Conservation (phyloP, 306 rosid genomes). For the Trifolium subterraneum region DNA sequence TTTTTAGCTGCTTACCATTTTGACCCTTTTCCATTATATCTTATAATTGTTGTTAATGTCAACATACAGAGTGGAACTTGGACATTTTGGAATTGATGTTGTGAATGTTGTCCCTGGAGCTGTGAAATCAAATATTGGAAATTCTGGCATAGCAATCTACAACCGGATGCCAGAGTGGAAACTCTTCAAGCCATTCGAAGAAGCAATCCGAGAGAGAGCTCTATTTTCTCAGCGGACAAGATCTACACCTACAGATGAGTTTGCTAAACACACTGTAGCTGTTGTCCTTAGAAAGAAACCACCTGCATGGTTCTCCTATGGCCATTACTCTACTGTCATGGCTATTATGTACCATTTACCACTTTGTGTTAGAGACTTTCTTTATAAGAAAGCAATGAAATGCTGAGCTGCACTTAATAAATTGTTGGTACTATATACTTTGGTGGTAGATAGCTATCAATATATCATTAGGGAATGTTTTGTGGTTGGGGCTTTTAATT, state of each 20-base stretch:
- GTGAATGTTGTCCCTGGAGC: constrained; percentile 86
- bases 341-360: constrained; percentile 79
- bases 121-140: constrained; percentile 75
- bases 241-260: constrained; percentile 79
- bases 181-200: constrained; percentile 72
- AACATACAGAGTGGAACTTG: constrained; percentile 65
- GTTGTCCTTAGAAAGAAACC: constrained; percentile 71
- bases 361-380: constrained; percentile 62
- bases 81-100: constrained; percentile 81
- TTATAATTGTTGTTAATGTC: not conserved
- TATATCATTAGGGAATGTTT: no score
- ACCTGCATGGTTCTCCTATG: constrained; percentile 82
- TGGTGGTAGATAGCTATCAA: no score
- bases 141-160: constrained; percentile 56
- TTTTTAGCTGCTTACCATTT: not conserved
- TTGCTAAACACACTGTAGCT: constrained; percentile 69
- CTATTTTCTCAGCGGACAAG: constrained; percentile 56
- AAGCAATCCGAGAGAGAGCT: constrained; percentile 64
- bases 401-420: constrained; percentile 35
- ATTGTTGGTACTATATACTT: no score
- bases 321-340: constrained; percentile 57
- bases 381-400: constrained; percentile 53
- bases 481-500: no score
- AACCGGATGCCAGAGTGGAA: constrained; percentile 74
- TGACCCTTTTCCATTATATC: not conserved